Percentiles rank a stretch among this genome's conserved stretches.
Evolutionary conservation across 106 monocot genomes (phyloP).

Genomic region (Chionographis japonica): DNA sequence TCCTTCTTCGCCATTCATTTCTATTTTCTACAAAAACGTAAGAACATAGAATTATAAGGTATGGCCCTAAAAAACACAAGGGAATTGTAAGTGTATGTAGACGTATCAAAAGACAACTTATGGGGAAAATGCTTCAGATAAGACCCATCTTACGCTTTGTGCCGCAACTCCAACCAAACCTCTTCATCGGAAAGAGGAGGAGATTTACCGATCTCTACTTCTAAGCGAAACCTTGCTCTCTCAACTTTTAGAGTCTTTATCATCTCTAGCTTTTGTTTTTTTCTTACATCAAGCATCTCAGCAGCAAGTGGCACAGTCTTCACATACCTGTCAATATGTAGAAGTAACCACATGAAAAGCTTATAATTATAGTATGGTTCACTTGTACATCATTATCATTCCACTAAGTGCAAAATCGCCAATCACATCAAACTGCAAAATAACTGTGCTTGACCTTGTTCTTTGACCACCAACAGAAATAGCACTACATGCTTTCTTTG

Average conservation of each 20-base stretch:
- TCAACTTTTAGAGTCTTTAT: constrained; percentile 55
- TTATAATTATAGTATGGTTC: too few relatives aligned
- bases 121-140: constrained; percentile 1
- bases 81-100: too few relatives aligned
- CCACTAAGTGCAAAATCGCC: not conserved
- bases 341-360: not conserved
- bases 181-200: constrained; percentile 80
- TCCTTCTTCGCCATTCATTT: too few relatives aligned
- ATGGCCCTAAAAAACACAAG: too few relatives aligned
- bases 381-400: constrained; percentile 2
- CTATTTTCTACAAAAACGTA: too few relatives aligned
- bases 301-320: constrained; percentile 72
- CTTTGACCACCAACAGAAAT: too few relatives aligned
- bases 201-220: constrained; percentile 78
- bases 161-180: constrained; percentile 56
- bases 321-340: constrained; percentile 46
- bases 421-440: too few relatives aligned
- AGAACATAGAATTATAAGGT: too few relatives aligned
- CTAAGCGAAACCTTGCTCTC: constrained; percentile 50
- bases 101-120: not conserved
- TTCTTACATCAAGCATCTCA: constrained; percentile 69
- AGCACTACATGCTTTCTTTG: too few relatives aligned
- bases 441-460: too few relatives aligned
- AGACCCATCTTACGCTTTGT: constrained; percentile 63
- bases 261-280: constrained; percentile 59